A percentile compares a stretch with the other conserved stretches of the same genome.
Conservation (phyloP, 176 grass and related monocot species). For the Lolium rigidum region DNA sequence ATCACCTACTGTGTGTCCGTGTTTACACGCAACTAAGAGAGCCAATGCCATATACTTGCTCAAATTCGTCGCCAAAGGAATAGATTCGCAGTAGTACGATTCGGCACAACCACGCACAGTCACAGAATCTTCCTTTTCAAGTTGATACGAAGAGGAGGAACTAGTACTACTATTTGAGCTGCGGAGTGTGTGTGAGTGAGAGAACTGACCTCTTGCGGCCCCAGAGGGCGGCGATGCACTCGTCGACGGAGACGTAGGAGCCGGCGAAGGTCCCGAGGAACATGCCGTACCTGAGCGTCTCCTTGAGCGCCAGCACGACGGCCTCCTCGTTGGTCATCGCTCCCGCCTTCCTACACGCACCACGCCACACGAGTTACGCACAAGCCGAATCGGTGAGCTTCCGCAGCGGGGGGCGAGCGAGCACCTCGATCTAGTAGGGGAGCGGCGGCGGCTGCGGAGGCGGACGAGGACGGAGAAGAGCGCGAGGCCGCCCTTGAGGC, state of each 20-base stretch:
- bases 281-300: conserved; percentile 87
- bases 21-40: not conserved
- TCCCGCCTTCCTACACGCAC: conserved; percentile 62
- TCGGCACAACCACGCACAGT: no score
- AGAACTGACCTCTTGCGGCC: conserved; percentile 71
- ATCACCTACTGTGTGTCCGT: not conserved
- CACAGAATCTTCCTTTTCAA: no score
- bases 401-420: not conserved
- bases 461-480: conserved; percentile 88
- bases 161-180: no score
- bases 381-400: not conserved
- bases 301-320: conserved; percentile 69
- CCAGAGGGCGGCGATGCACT: conserved; percentile 82
- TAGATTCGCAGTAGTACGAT: no score
- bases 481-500: conserved; percentile 89
- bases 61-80: not conserved
- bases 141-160: no score
- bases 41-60: not conserved
- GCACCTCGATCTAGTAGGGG: conserved; percentile 69
- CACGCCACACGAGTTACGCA: conserved; percentile 15
- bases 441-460: conserved; percentile 84
- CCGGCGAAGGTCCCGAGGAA: conserved; percentile 95
- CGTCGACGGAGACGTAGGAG: conserved; percentile 88
- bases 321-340: conserved; percentile 87
- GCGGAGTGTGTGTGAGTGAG: not conserved